Percentiles rank a stretch among this genome's conserved stretches.
These are phyloP conservation scores for Albizia julibrissin DNA, from an alignment of 306 rosid species.

Conservation along the genomic window DNA sequence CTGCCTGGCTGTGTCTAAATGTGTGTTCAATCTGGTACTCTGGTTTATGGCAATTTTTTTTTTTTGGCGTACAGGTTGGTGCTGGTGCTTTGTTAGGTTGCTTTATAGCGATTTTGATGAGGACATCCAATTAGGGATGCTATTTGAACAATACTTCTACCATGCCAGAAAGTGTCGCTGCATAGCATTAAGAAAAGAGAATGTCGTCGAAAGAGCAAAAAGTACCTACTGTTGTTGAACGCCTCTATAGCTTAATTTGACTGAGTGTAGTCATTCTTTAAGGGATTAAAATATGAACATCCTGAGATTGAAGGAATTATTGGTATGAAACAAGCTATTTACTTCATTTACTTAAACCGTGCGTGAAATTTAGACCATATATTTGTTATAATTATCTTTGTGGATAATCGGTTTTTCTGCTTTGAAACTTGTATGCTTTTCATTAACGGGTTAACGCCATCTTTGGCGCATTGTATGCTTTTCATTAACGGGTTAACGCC, in stretches of 20 bases:
- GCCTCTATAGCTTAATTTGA: constrained; percentile 13
- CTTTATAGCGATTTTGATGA: constrained; percentile 61
- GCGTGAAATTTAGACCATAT: neutral
- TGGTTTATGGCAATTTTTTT: neutral
- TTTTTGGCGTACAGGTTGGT: constrained; percentile 54
- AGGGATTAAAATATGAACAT: neutral
- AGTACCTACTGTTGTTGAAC: constrained; percentile 20
- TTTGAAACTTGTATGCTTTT: neutral
- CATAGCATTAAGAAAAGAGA: neutral
- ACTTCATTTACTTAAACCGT: neutral
- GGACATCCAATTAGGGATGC: constrained; percentile 38
- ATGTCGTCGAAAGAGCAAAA: constrained; percentile 20
- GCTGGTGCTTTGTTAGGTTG: constrained; percentile 87
- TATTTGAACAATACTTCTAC: constrained; percentile 16
- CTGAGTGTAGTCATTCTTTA: constrained; percentile 16
- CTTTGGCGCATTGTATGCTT: neutral
- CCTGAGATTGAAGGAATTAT: constrained; percentile 6
- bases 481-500: neutral
- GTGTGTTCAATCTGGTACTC: neutral
- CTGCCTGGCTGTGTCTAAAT: neutral
- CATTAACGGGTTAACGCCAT: neutral
- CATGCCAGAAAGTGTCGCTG: constrained; percentile 21
- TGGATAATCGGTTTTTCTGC: neutral
- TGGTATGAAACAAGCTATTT: constrained; percentile 1
- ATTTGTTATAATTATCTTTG: neutral